phyloP scores from a whole-genome alignment of 1,139 yeast genomes.

The Candida sojae region DNA sequence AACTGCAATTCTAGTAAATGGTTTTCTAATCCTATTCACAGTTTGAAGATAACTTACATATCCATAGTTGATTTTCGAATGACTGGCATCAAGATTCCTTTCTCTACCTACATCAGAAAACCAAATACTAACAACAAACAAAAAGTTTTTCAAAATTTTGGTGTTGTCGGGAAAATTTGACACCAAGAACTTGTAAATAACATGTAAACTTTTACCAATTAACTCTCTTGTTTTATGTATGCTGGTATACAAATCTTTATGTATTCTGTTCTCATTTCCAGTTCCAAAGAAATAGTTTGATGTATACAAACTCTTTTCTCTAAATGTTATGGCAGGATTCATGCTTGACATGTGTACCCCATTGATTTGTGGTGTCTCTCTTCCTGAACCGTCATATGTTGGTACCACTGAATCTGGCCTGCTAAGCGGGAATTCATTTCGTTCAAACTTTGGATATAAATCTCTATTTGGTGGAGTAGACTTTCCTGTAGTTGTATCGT shows the following conservation, averaged over 20 bases:
- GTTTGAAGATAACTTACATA: constrained; percentile 39
- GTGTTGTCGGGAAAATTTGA: constrained; percentile 65
- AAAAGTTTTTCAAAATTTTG: constrained; percentile 62
- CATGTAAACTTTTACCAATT: constrained; percentile 71
- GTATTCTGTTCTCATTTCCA: constrained; percentile 46
- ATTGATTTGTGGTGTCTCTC: constrained; percentile 45
- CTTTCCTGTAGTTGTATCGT: constrained; percentile 11
- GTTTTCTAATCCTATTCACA: constrained; percentile 56
- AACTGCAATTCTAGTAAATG: constrained; percentile 76
- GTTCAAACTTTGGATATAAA: background rate
- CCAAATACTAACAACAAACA: constrained; percentile 76
- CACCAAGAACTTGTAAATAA: constrained; percentile 51
- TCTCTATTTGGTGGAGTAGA: background rate
- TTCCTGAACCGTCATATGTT: constrained; percentile 26
- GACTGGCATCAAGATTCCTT: constrained; percentile 59
- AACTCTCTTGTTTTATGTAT: constrained; percentile 63
- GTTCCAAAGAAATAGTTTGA: constrained; percentile 60
- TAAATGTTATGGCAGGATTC: constrained; percentile 53
- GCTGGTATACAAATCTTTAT: constrained; percentile 54
- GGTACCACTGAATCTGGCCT: constrained; percentile 18
- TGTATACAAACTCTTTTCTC: constrained; percentile 61
- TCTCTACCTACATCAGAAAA: constrained; percentile 83
- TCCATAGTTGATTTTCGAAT: constrained; percentile 38
- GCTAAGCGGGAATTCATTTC: constrained; percentile 1
- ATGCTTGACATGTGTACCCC: constrained; percentile 46